Conservation (phyloP, 164 flowering plant genomes). For the Stephania japonica region DNA sequence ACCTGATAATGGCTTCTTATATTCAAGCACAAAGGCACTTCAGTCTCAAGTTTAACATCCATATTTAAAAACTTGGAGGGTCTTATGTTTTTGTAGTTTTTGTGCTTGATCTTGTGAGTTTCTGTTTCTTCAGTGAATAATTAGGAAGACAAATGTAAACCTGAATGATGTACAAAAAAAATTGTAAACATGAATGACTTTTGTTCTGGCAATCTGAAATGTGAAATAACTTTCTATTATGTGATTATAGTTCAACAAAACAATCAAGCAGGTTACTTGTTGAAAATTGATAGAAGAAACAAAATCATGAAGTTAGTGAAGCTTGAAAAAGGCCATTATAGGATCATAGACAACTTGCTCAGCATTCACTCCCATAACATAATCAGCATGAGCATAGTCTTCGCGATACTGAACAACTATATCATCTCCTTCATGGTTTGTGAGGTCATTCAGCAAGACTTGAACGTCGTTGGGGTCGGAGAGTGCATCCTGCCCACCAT, state of each 20-base stretch:
- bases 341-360: constrained; percentile 61
- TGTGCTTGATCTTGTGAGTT: not conserved
- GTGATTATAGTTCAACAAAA: not conserved
- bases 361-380: constrained; percentile 55
- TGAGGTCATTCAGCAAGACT: constrained; percentile 40
- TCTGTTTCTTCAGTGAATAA: not conserved
- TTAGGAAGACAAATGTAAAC: not conserved
- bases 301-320: constrained; percentile 18
- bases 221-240: not conserved
- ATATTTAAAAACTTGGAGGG: constrained; percentile 6
- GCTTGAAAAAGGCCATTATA: constrained; percentile 54
- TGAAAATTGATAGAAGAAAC: not conserved
- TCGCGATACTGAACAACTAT: constrained; percentile 39
- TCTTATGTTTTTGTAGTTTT: not conserved
- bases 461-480: constrained; percentile 62
- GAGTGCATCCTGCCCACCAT: constrained; percentile 68
- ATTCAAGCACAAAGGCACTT: constrained; percentile 31
- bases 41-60: constrained; percentile 23
- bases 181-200: not conserved
- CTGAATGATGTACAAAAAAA: no score
- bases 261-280: not conserved
- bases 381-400: constrained; percentile 82
- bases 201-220: not conserved
- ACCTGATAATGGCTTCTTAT: constrained; percentile 19
- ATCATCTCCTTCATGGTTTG: constrained; percentile 52